Conservation (phyloP, 1,284 basidiomycete species). For the Puccinia sorghi region DNA sequence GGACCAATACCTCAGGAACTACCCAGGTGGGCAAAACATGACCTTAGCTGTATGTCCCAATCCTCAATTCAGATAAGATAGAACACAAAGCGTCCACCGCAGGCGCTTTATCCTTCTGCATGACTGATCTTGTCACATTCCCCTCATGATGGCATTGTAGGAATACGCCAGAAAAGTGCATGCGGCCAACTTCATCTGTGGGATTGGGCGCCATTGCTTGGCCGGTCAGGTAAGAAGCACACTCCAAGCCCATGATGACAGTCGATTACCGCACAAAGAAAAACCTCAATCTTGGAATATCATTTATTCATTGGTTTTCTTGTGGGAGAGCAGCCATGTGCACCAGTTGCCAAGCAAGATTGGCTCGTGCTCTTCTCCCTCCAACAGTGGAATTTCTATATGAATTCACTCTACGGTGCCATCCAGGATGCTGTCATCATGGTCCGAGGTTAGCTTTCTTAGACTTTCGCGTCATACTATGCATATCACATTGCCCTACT, state of each 20-base stretch:
- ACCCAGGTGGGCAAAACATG: constrained; percentile 38
- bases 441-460: constrained; percentile 33
- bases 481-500: too few species aligned
- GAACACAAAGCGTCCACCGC: not conserved
- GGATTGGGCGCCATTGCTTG: constrained; percentile 33
- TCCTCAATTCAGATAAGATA: not conserved
- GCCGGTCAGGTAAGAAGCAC: constrained; percentile 36
- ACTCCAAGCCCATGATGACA: not conserved
- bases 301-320: not conserved
- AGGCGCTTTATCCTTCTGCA: not conserved
- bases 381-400: constrained; percentile 49
- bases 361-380: constrained; percentile 42
- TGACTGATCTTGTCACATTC: not conserved
- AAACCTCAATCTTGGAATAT: not conserved
- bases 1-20: constrained; percentile 35
- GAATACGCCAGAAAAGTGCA: constrained; percentile 40
- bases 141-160: not conserved
- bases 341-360: constrained; percentile 28
- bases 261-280: not conserved
- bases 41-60: constrained; percentile 11
- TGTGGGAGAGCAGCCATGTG: constrained; percentile 21
- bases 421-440: constrained; percentile 34
- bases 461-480: too few species aligned
- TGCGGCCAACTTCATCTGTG: constrained; percentile 47
- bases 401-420: constrained; percentile 46